These are phyloP conservation scores for Umbelopsis sp. DNA, from an alignment of 371 early-diverging fungal genomes.

Conservation along the genomic window DNA sequence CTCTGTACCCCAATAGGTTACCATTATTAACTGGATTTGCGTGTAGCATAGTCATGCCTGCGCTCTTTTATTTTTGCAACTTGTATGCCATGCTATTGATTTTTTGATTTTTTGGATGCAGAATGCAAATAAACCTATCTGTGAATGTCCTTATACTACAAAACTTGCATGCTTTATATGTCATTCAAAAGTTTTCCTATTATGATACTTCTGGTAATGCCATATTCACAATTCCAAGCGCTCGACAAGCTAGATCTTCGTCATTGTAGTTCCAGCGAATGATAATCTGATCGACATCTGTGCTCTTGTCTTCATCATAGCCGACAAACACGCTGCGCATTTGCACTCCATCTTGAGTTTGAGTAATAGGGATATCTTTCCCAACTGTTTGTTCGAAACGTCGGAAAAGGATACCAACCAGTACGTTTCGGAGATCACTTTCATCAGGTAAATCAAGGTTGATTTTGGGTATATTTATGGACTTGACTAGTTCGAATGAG, in stretches of 20 bases:
- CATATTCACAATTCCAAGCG: constrained; percentile 4
- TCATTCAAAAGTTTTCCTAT: neutral
- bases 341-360: neutral
- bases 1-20: no score
- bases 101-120: constrained; percentile 17
- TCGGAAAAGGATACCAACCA: constrained; percentile 3
- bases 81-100: constrained; percentile 17
- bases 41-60: constrained; percentile 8
- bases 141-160: constrained; percentile 14
- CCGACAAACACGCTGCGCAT: constrained; percentile 8
- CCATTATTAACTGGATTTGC: no score
- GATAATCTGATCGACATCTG: neutral
- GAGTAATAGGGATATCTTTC: neutral
- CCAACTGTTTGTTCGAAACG: constrained; percentile 3
- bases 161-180: neutral
- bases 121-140: constrained; percentile 18
- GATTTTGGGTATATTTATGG: constrained; percentile 3
- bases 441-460: neutral
- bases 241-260: constrained; percentile 18
- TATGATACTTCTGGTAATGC: neutral
- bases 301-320: neutral
- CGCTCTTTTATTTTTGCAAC: constrained; percentile 17
- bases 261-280: constrained; percentile 17
- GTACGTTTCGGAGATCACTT: neutral
- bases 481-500: constrained; percentile 2